phyloP scores from a whole-genome alignment of 108 stramenopile genomes.

The Nitzschia sp. region DNA sequence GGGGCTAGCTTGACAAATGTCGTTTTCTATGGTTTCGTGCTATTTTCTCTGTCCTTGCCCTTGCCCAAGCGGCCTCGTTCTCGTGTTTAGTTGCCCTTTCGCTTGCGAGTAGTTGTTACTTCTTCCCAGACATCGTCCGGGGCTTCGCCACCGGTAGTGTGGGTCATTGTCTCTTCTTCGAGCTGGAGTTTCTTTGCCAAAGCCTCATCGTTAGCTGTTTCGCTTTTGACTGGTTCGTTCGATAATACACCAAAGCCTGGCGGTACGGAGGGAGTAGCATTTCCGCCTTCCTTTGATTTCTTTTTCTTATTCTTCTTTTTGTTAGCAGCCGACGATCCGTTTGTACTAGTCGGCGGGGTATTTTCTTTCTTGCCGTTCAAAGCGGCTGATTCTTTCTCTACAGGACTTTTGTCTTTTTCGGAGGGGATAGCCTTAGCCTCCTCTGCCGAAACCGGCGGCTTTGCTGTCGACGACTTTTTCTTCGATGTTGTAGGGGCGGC shows the following conservation, averaged over 20 bases:
- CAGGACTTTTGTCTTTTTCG: background rate
- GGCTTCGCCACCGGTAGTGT: background rate
- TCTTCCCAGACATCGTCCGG: conserved; percentile 28
- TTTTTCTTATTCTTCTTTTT: conserved; percentile 13
- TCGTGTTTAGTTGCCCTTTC: conserved; percentile 5
- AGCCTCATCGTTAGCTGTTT: conserved; percentile 27
- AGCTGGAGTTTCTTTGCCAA: conserved; percentile 25
- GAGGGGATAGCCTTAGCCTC: no score
- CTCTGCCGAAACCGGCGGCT: no score
- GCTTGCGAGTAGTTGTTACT: conserved; percentile 19
- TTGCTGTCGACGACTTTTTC: no score
- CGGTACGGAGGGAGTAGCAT: background rate
- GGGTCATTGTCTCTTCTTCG: conserved; percentile 27
- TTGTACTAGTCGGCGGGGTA: background rate
- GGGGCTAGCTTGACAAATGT: no score
- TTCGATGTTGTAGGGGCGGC: no score
- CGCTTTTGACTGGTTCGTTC: background rate
- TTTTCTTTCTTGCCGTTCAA: background rate
- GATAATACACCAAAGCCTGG: background rate
- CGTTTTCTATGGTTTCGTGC: no score
- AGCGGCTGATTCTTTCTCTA: background rate
- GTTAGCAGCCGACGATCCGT: background rate
- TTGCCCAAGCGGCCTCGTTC: background rate
- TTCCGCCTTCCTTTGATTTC: background rate
- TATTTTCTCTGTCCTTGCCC: no score